These are phyloP conservation scores for Halteria grandinella DNA, from an alignment of 73 alveolate species.

Conservation along the genomic window DNA sequence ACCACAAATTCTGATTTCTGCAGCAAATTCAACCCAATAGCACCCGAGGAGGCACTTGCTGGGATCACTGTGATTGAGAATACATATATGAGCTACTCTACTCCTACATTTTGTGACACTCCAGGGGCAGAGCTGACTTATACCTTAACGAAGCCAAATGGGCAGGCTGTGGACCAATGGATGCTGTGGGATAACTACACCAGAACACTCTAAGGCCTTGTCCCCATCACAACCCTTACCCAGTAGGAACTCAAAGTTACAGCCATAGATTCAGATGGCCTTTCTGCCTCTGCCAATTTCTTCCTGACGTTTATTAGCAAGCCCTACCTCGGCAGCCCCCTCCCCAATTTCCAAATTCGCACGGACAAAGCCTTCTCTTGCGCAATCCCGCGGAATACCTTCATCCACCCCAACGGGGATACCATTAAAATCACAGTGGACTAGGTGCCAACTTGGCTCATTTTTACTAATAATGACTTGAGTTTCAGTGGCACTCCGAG, in stretches of 20 bases:
- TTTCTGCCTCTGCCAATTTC: slow-evolving; percentile 18
- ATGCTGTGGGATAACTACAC: slow-evolving; percentile 34
- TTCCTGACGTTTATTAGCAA: not conserved
- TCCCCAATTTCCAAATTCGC: not conserved
- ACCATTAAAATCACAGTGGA: not conserved
- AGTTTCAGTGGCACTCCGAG: slow-evolving; percentile 16
- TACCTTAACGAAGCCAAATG: slow-evolving; percentile 8
- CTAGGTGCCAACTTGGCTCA: slow-evolving; percentile 27
- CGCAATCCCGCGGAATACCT: slow-evolving; percentile 18
- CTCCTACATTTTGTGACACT: slow-evolving; percentile 11
- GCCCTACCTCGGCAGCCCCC: slow-evolving; percentile 21
- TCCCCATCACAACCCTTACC: slow-evolving; percentile 12
- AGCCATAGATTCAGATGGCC: slow-evolving; percentile 43
- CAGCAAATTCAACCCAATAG: not conserved
- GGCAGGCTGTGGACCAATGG: slow-evolving; percentile 27
- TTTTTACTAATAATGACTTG: not conserved
- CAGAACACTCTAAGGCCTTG: slow-evolving; percentile 23
- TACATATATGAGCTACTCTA: slow-evolving; percentile 10
- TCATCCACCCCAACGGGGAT: slow-evolving; percentile 17
- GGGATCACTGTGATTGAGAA: slow-evolving; percentile 33
- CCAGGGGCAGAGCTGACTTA: slow-evolving; percentile 8
- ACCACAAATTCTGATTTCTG: slow-evolving; percentile 6
- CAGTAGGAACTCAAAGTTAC: slow-evolving; percentile 14
- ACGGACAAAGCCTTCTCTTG: slow-evolving; percentile 6
- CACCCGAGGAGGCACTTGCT: not conserved